Evolutionary conservation across 805 yeast species (phyloP), one percentile per base, ranked within the genome.

Genomic region (Candida insectalens): DNA sequence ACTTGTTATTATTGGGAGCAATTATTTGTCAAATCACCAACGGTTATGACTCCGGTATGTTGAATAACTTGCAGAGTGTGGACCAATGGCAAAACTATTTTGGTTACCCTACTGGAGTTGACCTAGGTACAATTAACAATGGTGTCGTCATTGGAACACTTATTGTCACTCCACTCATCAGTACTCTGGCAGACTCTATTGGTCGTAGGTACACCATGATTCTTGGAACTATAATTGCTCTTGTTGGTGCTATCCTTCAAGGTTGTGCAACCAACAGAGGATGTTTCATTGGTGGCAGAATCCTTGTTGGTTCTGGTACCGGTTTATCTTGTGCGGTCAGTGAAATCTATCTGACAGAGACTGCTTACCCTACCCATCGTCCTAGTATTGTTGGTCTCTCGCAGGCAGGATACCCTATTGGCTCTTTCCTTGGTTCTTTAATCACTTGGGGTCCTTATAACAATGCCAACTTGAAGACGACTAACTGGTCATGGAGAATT

Each of bases 131-230:
- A 25, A 44, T 61, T 29, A 45, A 53, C 30, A 59, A 60, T 31
- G 64, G 63, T 38, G 53, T 51, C 18, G 48, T 46, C 38, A 58
- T 60, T 38, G 72, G 72, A 35, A 43, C 42, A 30, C 29, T 63
- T n/a, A 32, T 58, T 13, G 43, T 57, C 5, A 39, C 59, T 6
- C 43, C 48, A 3, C 14, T 37, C 7, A 35, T 55, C 21, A 42
- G 33, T 50, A 48, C 32, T 73, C 71, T 39, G 53, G 74, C 59
- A 55, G 65, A 49, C 56, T 38, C 34, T 17, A 45, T 63, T 30
- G 88, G 89, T 28, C 73, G 89, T 57, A 71, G 74, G 51, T 72
- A 71, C 16, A 48, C 69, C 36, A 63, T 78, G 23, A 44, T 67
- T 17, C 31, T 59, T 16, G 85, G 87, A 9, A 58, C 73, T 29